Conservation (phyloP, 305 asterid species). For the Petunia hybrid region DNA sequence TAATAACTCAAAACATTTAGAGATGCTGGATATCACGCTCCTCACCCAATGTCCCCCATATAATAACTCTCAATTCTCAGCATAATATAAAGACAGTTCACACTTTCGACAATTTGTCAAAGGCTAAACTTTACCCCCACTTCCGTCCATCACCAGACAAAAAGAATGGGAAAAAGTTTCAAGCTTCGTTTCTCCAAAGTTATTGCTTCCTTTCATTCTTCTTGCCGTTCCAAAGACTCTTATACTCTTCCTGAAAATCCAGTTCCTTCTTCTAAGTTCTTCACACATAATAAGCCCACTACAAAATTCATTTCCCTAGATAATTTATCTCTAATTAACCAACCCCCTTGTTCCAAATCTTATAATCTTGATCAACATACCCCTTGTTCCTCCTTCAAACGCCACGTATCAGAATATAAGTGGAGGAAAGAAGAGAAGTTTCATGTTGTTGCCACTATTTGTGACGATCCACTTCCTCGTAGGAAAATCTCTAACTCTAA, state of each 20-base stretch:
- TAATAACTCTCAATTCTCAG: neutral
- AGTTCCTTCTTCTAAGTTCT: conserved; percentile 60
- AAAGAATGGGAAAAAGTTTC: conserved; percentile 37
- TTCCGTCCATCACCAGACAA: neutral
- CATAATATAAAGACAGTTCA: neutral
- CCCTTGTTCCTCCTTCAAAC: conserved; percentile 41
- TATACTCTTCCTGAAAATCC: conserved; percentile 63
- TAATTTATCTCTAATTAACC: conserved; percentile 21
- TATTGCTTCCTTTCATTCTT: conserved; percentile 63
- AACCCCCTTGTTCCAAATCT: conserved; percentile 8
- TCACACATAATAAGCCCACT: conserved; percentile 35
- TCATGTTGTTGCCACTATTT: conserved; percentile 65
- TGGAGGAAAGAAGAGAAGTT: conserved; percentile 79
- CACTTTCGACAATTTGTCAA: neutral
- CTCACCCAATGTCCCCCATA: neutral
- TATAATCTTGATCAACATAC: neutral
- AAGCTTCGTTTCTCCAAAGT: conserved; percentile 64
- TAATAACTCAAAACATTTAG: neutral
- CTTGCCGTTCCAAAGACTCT: conserved; percentile 76
- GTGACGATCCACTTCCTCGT: conserved; percentile 43
- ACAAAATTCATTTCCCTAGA: conserved; percentile 30
- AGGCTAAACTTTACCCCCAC: neutral
- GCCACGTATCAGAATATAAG: conserved; percentile 47
- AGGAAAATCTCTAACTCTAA: conserved; percentile 49
- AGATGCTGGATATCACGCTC: conserved; percentile 14